These are phyloP conservation scores for Arabis hirsuta DNA, from an alignment of 345 rosid species.

Conservation along the genomic window DNA sequence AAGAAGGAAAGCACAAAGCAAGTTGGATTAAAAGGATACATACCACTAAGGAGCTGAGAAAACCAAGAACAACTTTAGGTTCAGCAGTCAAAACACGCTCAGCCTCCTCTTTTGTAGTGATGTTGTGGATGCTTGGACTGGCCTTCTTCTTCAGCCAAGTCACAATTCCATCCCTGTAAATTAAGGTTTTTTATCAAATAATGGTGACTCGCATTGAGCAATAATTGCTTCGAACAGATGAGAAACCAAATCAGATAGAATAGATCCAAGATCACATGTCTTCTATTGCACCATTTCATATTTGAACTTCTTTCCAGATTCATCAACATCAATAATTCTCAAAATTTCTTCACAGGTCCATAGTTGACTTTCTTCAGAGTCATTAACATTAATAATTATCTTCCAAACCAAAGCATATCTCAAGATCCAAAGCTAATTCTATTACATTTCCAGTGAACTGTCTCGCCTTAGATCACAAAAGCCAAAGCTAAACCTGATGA, in stretches of 20 bases:
- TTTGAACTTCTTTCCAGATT: constrained; percentile 4
- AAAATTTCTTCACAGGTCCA: constrained; percentile 5
- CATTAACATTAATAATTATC: constrained; percentile 1
- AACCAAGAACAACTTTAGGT: constrained; percentile 49
- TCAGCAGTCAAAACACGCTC: constrained; percentile 39
- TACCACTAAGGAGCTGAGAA: constrained; percentile 54
- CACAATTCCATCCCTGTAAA: constrained; percentile 49
- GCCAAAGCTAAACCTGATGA: constrained; percentile 28
- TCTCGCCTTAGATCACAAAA: constrained; percentile 13
- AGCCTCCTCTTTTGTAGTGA: constrained; percentile 50
- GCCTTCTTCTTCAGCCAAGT: constrained; percentile 53
- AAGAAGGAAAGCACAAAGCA: constrained; percentile 14
- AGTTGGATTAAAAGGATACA: constrained; percentile 14
- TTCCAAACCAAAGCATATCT: constrained; percentile 9
- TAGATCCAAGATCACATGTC: constrained; percentile 18
- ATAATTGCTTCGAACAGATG: not conserved
- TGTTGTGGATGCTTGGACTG: constrained; percentile 42
- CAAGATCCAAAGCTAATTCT: constrained; percentile 11
- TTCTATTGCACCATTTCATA: constrained; percentile 5
- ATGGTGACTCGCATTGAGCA: not conserved
- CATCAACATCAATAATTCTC: not conserved
- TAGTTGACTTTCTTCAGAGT: constrained; percentile 6
- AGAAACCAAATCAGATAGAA: constrained; percentile 23
- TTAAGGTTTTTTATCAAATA: not conserved
- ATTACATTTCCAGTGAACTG: not conserved